Base-by-base conservation (phyloP, 768 basidiomycete genomes). In the Termitomyces sp. region DNA sequence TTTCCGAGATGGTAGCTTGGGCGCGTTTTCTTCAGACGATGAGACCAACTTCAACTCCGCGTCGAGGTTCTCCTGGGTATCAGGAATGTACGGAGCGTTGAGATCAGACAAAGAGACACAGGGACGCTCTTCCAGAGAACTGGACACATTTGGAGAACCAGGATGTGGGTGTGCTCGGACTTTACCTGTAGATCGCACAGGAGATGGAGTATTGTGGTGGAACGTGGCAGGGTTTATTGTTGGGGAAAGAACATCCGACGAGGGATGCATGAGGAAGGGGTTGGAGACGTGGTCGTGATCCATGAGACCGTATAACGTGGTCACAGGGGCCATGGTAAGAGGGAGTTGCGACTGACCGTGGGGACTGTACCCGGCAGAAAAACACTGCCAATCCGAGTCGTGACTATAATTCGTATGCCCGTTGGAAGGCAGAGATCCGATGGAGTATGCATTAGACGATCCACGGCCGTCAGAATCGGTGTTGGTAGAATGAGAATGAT, bases 71-170 rank as follows among this genome's bases (percentile, higher is more conserved):
- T 44, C 26, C n/a, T 52, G 53, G 22, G 16, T 24, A 41, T 62
- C 29, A 6, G 63, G 60, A 24, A 60, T 54, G 39, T 64, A 63
- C 5, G 65, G 55, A 22, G 61, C 54, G 13, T 52, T 64, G 18
- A 66, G 63, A n/a, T 64, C 61, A n/a, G 60, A 62, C 6, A 64
- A 39, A 9, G 65, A 55, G 37, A 66, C 24, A 24, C 56, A 64
- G 20, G 55, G 57, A 36, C 42, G 59, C 18, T 57, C 57, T 22
- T 57, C 34, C 29, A 50, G 18, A n/a, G 59, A 53, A 22, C 46
- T 46, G 9, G 56, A 58, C 20, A 59, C 34, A 20, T 29, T 31
- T 24, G 49, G 53, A 36, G 53, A 55, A 26, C 32, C 41, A 27
- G 50, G 58, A 31, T 51, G 58, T 2, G 52, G 57, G 31, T 47